phyloP scores from a whole-genome alignment of 1,284 basidiomycete genomes.

The Cryptococcus maquisensis region DNA sequence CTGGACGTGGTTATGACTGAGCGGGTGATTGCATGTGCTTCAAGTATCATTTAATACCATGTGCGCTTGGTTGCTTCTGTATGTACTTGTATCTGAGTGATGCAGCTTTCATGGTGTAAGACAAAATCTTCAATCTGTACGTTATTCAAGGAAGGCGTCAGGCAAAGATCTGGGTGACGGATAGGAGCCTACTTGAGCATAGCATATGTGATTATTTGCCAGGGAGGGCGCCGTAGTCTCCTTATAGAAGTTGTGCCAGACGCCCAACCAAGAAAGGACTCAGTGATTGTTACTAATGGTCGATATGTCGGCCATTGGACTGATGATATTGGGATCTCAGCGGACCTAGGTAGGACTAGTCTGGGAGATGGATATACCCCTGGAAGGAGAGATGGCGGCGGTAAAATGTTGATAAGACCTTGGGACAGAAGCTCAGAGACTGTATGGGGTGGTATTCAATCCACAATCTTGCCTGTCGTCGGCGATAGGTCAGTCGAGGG shows the following conservation, averaged over 20 bases:
- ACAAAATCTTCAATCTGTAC: too few relatives aligned
- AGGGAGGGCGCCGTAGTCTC: constrained; percentile 49
- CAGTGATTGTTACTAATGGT: constrained; percentile 39
- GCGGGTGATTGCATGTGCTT: too few relatives aligned
- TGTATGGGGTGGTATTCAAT: constrained; percentile 43
- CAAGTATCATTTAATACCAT: too few relatives aligned
- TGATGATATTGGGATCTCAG: constrained; percentile 51
- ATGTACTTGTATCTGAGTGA: too few relatives aligned
- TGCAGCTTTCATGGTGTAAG: too few relatives aligned
- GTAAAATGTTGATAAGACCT: constrained; percentile 34
- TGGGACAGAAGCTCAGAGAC: constrained; percentile 44
- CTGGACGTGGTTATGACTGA: constrained; percentile 80
- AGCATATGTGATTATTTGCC: constrained; percentile 49
- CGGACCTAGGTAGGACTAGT: constrained; percentile 33
- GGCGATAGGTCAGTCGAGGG: constrained; percentile 32
- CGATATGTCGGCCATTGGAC: constrained; percentile 40
- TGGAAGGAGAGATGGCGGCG: constrained; percentile 27
- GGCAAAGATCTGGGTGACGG: too few relatives aligned
- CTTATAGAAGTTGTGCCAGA: constrained; percentile 45
- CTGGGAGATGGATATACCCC: constrained; percentile 38
- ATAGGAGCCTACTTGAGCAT: too few relatives aligned
- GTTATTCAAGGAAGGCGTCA: too few relatives aligned
- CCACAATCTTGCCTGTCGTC: constrained; percentile 42
- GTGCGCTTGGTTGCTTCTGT: too few relatives aligned
- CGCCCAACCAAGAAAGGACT: constrained; percentile 43